A percentile compares a stretch with the other conserved stretches of the same genome.
These are phyloP conservation scores for Solanum tacnaense DNA, from an alignment of 257 asterid genomes.

Conservation along the genomic window DNA sequence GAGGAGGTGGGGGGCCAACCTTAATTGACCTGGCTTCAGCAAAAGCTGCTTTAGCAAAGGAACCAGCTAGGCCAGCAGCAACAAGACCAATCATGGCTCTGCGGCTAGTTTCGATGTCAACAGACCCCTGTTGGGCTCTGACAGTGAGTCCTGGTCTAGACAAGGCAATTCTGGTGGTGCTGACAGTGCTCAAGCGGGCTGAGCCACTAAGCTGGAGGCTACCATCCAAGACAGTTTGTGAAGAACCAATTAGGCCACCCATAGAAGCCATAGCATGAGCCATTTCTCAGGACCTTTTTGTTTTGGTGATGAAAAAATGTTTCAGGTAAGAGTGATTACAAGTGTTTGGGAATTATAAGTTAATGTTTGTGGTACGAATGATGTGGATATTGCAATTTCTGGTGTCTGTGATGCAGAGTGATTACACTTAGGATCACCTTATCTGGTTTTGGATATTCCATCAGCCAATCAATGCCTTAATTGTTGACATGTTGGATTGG, in stretches of 20 bases:
- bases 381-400: conserved; percentile 22
- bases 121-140: conserved; percentile 57
- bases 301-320: not conserved
- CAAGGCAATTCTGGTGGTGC: conserved; percentile 24
- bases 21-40: conserved; percentile 80
- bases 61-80: conserved; percentile 64
- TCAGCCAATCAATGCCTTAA: conserved; percentile 22
- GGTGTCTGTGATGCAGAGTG: conserved; percentile 3
- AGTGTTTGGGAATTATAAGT: not conserved
- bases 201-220: conserved; percentile 59
- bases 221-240: conserved; percentile 76
- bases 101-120: conserved; percentile 69
- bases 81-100: conserved; percentile 69
- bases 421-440: conserved; percentile 17
- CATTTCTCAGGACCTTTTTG: not conserved
- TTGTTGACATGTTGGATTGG: conserved; percentile 20
- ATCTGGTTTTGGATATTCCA: conserved; percentile 30
- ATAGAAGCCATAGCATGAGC: conserved; percentile 82
- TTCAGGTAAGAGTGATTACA: not conserved
- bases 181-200: conserved; percentile 30
- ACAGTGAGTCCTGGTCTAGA: conserved; percentile 41
- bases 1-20: conserved; percentile 82
- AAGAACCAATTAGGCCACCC: conserved; percentile 70
- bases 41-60: conserved; percentile 65
- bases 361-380: not conserved